These are phyloP conservation scores for Termitomyces titanicus DNA, from an alignment of 768 basidiomycete genomes.

Conservation along the genomic window DNA sequence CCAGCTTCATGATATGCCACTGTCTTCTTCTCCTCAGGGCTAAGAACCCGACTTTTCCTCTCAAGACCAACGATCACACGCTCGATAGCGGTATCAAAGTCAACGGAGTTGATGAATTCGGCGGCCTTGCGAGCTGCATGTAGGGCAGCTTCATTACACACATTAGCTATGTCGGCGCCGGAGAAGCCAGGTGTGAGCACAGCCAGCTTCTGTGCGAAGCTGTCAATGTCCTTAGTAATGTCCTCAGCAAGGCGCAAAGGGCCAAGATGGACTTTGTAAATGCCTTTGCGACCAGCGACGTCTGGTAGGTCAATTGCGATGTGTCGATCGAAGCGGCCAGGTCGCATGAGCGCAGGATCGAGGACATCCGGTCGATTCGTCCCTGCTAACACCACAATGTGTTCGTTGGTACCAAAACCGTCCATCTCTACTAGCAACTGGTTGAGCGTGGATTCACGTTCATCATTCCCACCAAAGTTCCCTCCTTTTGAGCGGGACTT, in stretches of 20 bases:
- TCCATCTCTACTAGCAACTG: slow-evolving; percentile 99
- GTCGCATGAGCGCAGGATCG: slow-evolving; percentile 92
- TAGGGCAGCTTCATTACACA: slow-evolving; percentile 96
- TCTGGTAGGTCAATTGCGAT: slow-evolving; percentile 95
- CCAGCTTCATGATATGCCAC: slow-evolving; percentile 99
- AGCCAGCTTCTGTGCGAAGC: slow-evolving; percentile 87
- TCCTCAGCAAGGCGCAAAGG: slow-evolving; percentile 69
- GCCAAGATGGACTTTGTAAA: slow-evolving; percentile 87
- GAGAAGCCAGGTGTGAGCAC: slow-evolving; percentile 98
- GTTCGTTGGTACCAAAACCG: slow-evolving; percentile 96
- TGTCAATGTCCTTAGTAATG: slow-evolving; percentile 45
- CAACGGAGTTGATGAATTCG: slow-evolving; percentile 72
- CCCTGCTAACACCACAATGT: slow-evolving; percentile 94
- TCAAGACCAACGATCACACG: slow-evolving; percentile 96
- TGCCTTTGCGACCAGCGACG: slow-evolving; percentile 89
- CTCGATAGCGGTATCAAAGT: slow-evolving; percentile 98
- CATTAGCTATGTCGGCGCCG: slow-evolving; percentile 98
- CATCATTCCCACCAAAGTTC: slow-evolving; percentile 81
- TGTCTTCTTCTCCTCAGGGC: slow-evolving; percentile 95
- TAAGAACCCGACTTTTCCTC: slow-evolving; percentile 90
- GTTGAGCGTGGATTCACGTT: slow-evolving; percentile 95
- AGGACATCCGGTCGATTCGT: slow-evolving; percentile 97
- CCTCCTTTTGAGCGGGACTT: slow-evolving; percentile 88
- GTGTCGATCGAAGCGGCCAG: slow-evolving; percentile 96
- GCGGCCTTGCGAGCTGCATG: slow-evolving; percentile 86